Evolutionary conservation across 1,284 basidiomycete species (phyloP).

Genomic region (Pyrrhoderma lamaoense): DNA sequence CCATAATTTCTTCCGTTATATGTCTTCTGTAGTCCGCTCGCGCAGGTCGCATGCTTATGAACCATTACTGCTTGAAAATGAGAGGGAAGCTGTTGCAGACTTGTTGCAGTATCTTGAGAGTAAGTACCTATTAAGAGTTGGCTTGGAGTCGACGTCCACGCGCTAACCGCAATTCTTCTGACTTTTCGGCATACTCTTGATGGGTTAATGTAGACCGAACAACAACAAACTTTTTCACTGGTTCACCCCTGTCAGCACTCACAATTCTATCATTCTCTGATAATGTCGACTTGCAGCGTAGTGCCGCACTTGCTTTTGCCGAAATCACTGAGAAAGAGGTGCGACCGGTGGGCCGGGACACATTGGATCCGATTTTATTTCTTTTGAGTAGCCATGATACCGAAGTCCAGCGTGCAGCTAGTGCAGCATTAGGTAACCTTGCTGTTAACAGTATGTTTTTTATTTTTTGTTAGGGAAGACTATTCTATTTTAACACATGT

Average conservation of each 20-base stretch:
- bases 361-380: conserved; percentile 97
- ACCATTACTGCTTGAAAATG: conserved; percentile 93
- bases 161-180: background rate
- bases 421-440: conserved; percentile 96
- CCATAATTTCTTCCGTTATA: conserved; percentile 16
- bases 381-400: conserved; percentile 97
- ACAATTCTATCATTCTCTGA: conserved; percentile 98
- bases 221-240: conserved; percentile 93
- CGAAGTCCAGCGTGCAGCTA: conserved; percentile 97
- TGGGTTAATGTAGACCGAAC: conserved; percentile 64
- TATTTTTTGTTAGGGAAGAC: conserved; percentile 4
- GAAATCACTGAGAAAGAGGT: conserved; percentile 99
- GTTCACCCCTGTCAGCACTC: conserved; percentile 86
- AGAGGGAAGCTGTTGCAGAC: conserved; percentile 97
- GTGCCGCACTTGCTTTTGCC: conserved; percentile 96
- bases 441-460: conserved; percentile 90
- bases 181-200: background rate
- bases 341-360: conserved; percentile 92
- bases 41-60: conserved; percentile 84
- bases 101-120: conserved; percentile 97
- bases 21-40: conserved; percentile 48
- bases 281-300: conserved; percentile 98
- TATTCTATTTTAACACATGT: conserved; percentile 18
- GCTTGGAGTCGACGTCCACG: background rate
- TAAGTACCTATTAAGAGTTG: conserved; percentile 35